A percentile compares a stretch with the other conserved stretches of the same genome.
Evolutionary conservation across 805 yeast genomes (phyloP).

Genomic region (Ogataea trehalophila): DNA sequence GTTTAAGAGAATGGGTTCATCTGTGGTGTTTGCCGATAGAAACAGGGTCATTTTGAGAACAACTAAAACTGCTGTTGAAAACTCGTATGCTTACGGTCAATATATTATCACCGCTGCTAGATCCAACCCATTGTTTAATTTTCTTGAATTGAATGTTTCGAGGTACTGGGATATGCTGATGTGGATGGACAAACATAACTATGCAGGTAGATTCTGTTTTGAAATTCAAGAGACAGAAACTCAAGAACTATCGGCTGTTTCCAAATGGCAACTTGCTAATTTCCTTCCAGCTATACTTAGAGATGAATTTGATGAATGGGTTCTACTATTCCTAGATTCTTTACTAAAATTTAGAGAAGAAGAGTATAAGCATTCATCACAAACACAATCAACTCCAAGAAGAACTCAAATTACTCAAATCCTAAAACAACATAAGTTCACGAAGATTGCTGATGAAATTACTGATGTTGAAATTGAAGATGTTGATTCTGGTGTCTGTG

Average conservation of each 20-base stretch:
- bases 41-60: slow-evolving; percentile 72
- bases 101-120: slow-evolving; percentile 74
- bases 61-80: slow-evolving; percentile 70
- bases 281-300: slow-evolving; percentile 73
- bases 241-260: slow-evolving; percentile 44
- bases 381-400: slow-evolving; percentile 47
- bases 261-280: slow-evolving; percentile 74
- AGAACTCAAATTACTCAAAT: slow-evolving; percentile 63
- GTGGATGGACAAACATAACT: slow-evolving; percentile 93
- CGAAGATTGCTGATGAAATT: slow-evolving; percentile 8
- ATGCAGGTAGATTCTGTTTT: slow-evolving; percentile 62
- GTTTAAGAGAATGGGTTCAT: slow-evolving; percentile 73
- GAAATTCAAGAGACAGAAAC: slow-evolving; percentile 40
- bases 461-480: slow-evolving; percentile 12
- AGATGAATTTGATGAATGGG: slow-evolving; percentile 86
- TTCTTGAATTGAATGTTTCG: slow-evolving; percentile 65
- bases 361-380: slow-evolving; percentile 16
- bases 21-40: slow-evolving; percentile 73
- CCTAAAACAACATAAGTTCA: slow-evolving; percentile 37
- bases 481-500: slow-evolving; percentile 44
- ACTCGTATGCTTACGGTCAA: slow-evolving; percentile 87
- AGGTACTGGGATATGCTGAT: slow-evolving; percentile 89
- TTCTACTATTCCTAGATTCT: slow-evolving; percentile 67
- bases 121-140: slow-evolving; percentile 76
- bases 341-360: slow-evolving; percentile 52